Conservation (phyloP, 2,329 filamentous ascomycete genomes). For the Didymella exigua region DNA sequence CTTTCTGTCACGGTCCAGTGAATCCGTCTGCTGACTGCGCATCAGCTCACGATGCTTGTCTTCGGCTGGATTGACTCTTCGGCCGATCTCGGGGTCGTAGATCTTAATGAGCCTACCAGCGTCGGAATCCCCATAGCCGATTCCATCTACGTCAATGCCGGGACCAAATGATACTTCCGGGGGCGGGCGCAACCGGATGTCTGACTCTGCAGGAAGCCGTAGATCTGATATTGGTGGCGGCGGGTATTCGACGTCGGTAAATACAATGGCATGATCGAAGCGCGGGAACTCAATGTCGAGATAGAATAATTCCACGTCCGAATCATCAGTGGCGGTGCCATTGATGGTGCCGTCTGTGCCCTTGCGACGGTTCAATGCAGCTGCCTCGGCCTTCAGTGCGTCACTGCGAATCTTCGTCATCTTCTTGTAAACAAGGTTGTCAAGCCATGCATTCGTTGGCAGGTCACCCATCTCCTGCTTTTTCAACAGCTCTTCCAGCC, state of each 20-base stretch:
- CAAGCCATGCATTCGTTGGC: constrained; percentile 89
- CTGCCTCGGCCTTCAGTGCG: constrained; percentile 44
- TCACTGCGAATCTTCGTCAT: constrained; percentile 71
- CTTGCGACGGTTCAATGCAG: constrained; percentile 45
- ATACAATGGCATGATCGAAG: constrained; percentile 95
- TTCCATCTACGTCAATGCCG: constrained; percentile 75
- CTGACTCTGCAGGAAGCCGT: constrained; percentile 65
- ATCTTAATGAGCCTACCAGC: constrained; percentile 75
- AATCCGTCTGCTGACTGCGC: constrained; percentile 89
- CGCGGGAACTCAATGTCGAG: constrained; percentile 90
- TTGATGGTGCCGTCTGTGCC: constrained; percentile 21
- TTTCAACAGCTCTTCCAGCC: constrained; percentile 89
- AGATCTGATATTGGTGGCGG: constrained; percentile 81
- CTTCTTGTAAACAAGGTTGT: constrained; percentile 89
- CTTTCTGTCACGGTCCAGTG: constrained; percentile 91
- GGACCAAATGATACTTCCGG: constrained; percentile 90
- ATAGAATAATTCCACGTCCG: constrained; percentile 71
- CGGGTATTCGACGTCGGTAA: constrained; percentile 90
- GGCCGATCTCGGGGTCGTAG: constrained; percentile 91
- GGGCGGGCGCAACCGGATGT: constrained; percentile 75
- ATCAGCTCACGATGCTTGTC: constrained; percentile 92
- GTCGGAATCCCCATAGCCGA: constrained; percentile 57
- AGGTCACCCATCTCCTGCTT: constrained; percentile 99
- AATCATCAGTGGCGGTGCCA: constrained; percentile 40
- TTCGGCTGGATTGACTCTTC: constrained; percentile 90